Base-by-base conservation (phyloP, 2,329 filamentous ascomycete genomes). In the Aureobasidium uvarum region DNA sequence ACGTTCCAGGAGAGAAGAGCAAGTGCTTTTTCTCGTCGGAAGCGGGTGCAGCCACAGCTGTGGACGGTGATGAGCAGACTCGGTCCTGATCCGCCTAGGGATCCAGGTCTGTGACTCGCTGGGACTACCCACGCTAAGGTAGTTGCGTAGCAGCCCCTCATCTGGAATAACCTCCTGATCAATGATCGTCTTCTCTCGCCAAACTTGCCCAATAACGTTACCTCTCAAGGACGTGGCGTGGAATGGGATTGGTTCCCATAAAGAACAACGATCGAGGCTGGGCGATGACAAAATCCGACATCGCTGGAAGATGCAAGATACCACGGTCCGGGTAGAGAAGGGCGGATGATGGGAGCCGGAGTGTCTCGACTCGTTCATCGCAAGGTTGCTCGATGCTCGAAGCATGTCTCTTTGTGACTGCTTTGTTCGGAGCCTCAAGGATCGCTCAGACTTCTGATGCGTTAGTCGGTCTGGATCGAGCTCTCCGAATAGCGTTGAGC, bases 21-120 rank as follows among this genome's bases (percentile, higher is more conserved):
- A 58, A 20, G 38, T 58, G 52, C 52, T 56, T 56, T 28, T 56
- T 56, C 52, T 45, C 8, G 20, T 31, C 54, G 38, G 38, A 58
- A 45, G 54, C 38, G 54, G 54, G 14, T 58, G 38, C 3, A 45
- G 2, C 16, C 3, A 23, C 14, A 43, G 25, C 25, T 43, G n/a
- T 13, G 23, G 38, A 20, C 54, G 54, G 54, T 43, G 25, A 56
- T 43, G 54, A 38, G 16, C 23, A 43, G 38, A 39, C 20, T 4
- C 54, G 54, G 16, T 20, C 38, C 54, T 58, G 54, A 43, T 33
- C 54, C 38, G 54, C 18, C 7, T 25, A 31, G 16, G 16, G 23
- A 58, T 18, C 38, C 14, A 31, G 38, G 23, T 25, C 36, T 58
- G 16, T 31, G 23, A 58, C 54, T 43, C 38, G 54, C 38, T 58